phyloP scores from a whole-genome alignment of 208 protist species.

The Crithidia brevicula region DNA sequence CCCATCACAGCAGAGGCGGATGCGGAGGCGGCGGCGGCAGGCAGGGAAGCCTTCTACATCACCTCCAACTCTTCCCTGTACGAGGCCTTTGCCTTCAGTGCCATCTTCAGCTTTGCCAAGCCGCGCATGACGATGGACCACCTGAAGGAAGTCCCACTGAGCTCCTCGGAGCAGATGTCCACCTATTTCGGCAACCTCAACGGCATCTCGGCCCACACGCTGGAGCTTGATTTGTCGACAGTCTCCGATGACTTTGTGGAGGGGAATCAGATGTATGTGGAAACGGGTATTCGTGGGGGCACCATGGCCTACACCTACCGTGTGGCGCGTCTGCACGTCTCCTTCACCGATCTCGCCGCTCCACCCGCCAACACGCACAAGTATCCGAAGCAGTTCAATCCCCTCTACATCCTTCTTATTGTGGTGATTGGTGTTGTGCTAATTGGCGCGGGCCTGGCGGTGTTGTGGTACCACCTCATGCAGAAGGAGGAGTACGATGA shows the following conservation, averaged over 20 bases:
- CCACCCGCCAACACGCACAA: slow-evolving; percentile 27
- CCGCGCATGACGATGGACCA: slow-evolving; percentile 25
- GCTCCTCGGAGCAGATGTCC: not conserved
- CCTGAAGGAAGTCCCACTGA: slow-evolving; percentile 8
- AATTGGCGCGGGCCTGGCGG: slow-evolving; percentile 25
- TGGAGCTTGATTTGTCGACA: slow-evolving; percentile 31
- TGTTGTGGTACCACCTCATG: slow-evolving; percentile 51
- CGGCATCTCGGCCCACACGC: slow-evolving; percentile 28
- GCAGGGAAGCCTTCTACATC: slow-evolving; percentile 15
- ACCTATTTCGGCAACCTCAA: slow-evolving; percentile 35
- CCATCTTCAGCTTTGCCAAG: slow-evolving; percentile 34
- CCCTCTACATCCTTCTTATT: slow-evolving; percentile 40
- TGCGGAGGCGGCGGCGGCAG: not conserved
- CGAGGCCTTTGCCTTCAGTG: slow-evolving; percentile 9
- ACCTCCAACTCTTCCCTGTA: not conserved
- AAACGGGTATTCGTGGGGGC: slow-evolving; percentile 38
- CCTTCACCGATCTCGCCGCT: slow-evolving; percentile 37
- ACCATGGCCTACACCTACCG: slow-evolving; percentile 26
- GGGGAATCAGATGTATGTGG: slow-evolving; percentile 59
- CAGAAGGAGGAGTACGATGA: slow-evolving; percentile 36
- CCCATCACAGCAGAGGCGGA: slow-evolving; percentile 1
- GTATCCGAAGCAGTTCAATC: slow-evolving; percentile 33
- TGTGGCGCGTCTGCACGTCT: slow-evolving; percentile 49
- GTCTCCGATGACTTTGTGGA: slow-evolving; percentile 43
- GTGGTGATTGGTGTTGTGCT: slow-evolving; percentile 25